phyloP scores from a whole-genome alignment of 2,329 filamentous ascomycete species.

The Phialophora chinensis region DNA sequence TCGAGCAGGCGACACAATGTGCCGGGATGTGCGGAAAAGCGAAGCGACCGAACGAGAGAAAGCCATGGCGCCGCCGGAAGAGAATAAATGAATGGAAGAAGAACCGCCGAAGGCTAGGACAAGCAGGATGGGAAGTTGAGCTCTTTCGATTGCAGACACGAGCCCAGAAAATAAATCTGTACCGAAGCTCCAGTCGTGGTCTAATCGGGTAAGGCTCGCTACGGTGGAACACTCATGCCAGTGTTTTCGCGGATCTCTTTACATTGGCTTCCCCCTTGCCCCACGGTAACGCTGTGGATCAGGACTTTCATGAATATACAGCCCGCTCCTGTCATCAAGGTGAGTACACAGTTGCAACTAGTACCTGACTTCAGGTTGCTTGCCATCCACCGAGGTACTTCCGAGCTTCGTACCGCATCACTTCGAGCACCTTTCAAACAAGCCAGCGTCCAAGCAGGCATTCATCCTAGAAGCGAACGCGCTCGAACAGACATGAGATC shows the following conservation, averaged over 20 bases:
- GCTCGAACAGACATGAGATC: background rate
- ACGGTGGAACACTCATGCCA: slow-evolving; percentile 11
- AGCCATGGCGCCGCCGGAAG: slow-evolving; percentile 68
- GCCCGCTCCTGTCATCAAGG: background rate
- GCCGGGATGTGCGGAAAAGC: slow-evolving; percentile 80
- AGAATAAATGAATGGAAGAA: slow-evolving; percentile 28
- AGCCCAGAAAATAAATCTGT: slow-evolving; percentile 23
- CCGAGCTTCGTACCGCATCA: background rate
- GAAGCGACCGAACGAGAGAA: slow-evolving; percentile 78
- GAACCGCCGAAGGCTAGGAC: slow-evolving; percentile 25
- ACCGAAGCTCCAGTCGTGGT: slow-evolving; percentile 6
- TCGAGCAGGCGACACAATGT: slow-evolving; percentile 71
- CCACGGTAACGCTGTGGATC: background rate
- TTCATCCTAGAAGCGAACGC: background rate
- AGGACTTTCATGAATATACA: background rate
- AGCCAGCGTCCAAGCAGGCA: background rate
- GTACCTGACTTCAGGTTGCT: background rate
- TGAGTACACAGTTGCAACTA: background rate
- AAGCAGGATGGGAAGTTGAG: slow-evolving; percentile 10
- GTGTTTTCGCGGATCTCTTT: background rate
- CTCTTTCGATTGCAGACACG: slow-evolving; percentile 4
- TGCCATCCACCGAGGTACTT: background rate
- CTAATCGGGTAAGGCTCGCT: slow-evolving; percentile 6
- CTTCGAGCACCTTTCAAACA: background rate
- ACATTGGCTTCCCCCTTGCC: background rate